Evolutionary conservation across 345 rosid genomes (phyloP).

Genomic region (Populus ilicifolia): DNA sequence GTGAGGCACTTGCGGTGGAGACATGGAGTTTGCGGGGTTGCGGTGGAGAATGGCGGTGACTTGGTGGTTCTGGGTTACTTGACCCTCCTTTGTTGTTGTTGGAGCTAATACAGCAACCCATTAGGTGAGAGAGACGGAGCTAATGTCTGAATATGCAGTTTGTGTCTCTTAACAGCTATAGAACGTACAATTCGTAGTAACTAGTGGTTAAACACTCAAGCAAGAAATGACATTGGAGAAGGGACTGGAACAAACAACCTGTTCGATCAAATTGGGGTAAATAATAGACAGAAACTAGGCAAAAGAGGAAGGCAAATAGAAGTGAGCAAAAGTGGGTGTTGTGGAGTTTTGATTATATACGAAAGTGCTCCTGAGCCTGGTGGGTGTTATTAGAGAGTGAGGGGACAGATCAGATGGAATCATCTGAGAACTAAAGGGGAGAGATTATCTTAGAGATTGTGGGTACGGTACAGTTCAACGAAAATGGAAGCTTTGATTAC

Average conservation of each 20-base stretch:
- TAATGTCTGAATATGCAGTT: not conserved
- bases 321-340: not conserved
- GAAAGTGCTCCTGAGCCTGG: not conserved
- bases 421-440: not conserved
- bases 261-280: not conserved
- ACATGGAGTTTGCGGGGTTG: not conserved
- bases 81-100: constrained; percentile 11
- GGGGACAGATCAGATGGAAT: constrained; percentile 1
- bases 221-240: not conserved
- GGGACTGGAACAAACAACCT: not conserved
- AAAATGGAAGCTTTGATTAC: not conserved
- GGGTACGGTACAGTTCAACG: not conserved
- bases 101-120: constrained; percentile 45
- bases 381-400: not conserved
- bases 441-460: not conserved
- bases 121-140: not conserved
- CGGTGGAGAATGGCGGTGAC: not conserved
- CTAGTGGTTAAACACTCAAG: not conserved
- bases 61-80: not conserved
- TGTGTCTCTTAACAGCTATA: not conserved
- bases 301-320: not conserved
- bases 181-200: not conserved
- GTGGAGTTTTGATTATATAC: not conserved
- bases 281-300: not conserved
- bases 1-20: constrained; percentile 15